Evolutionary conservation across 2,329 filamentous ascomycete species (phyloP).

Genomic region (Botryotinia narcissicola): DNA sequence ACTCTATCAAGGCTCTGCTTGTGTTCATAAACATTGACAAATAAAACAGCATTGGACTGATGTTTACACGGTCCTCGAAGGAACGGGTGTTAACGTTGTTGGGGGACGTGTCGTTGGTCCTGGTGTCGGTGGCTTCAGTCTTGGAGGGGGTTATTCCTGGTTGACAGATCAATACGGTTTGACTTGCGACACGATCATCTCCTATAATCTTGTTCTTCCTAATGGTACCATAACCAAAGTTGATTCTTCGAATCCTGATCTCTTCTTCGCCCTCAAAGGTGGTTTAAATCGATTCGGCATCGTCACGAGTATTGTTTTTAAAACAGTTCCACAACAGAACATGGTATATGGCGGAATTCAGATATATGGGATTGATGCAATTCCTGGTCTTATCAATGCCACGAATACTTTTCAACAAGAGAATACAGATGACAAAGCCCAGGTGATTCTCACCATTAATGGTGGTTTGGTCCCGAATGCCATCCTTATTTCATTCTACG

Average conservation of each 20-base stretch:
- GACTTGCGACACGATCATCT: conserved; percentile 39
- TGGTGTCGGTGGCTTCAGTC: conserved; percentile 40
- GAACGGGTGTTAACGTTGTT: conserved; percentile 23
- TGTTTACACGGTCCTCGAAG: conserved; percentile 25
- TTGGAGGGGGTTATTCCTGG: conserved; percentile 39
- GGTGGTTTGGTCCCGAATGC: conserved; percentile 20
- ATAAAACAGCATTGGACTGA: conserved; percentile 24
- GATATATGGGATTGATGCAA: conserved; percentile 32
- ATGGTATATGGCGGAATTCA: conserved; percentile 30
- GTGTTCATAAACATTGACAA: background rate
- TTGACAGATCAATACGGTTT: conserved; percentile 35
- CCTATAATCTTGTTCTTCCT: conserved; percentile 32
- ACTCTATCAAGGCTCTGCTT: background rate
- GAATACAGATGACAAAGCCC: conserved; percentile 35
- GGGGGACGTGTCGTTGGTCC: conserved; percentile 31
- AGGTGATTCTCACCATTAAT: conserved; percentile 36
- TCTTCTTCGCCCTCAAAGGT: conserved; percentile 39
- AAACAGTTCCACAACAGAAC: conserved; percentile 39
- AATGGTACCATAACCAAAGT: conserved; percentile 37
- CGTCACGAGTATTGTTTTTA: conserved; percentile 35
- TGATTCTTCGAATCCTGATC: conserved; percentile 36
- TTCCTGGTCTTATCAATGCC: conserved; percentile 33
- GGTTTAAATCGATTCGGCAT: conserved; percentile 32
- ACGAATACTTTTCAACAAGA: conserved; percentile 32
- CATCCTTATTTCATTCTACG: conserved; percentile 35